Conservation (phyloP, 495 filamentous ascomycete genomes). For the Penicillium silybi region DNA sequence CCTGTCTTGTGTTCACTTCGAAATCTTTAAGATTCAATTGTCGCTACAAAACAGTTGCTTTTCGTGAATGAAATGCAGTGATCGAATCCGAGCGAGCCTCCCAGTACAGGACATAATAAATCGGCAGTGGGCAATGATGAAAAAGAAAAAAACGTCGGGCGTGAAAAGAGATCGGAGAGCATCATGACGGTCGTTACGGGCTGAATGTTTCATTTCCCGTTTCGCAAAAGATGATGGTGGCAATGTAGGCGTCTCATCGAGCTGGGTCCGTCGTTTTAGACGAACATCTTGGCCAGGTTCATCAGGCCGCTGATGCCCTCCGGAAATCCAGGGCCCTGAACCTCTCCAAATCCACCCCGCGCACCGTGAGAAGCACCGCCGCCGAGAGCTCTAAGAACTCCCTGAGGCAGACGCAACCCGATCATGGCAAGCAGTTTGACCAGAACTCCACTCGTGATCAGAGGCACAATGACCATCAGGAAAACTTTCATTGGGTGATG, state of each 20-base stretch:
- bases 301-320: conserved; percentile 49
- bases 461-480: conserved; percentile 77
- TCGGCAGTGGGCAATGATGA: not conserved
- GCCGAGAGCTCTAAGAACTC: conserved; percentile 53
- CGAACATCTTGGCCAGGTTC: conserved; percentile 63
- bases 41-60: conserved; percentile 1
- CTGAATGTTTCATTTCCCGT: not conserved
- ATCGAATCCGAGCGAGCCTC: conserved; percentile 13
- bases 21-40: conserved; percentile 1
- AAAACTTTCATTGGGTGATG: conserved; percentile 78
- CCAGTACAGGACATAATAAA: conserved; percentile 8
- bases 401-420: conserved; percentile 66
- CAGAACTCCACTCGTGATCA: conserved; percentile 77
- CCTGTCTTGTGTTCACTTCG: not conserved
- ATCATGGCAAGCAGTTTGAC: conserved; percentile 67
- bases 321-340: conserved; percentile 28
- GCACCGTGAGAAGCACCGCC: conserved; percentile 33
- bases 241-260: not conserved
- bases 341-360: conserved; percentile 24
- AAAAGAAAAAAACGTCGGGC: not conserved
- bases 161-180: conserved; percentile 3
- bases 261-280: conserved; percentile 26
- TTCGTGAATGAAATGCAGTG: not conserved
- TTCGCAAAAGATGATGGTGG: not conserved
- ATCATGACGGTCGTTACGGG: conserved; percentile 20